phyloP scores from a whole-genome alignment of 139 green algal genomes.

The Chlamydomonas eustigma region DNA sequence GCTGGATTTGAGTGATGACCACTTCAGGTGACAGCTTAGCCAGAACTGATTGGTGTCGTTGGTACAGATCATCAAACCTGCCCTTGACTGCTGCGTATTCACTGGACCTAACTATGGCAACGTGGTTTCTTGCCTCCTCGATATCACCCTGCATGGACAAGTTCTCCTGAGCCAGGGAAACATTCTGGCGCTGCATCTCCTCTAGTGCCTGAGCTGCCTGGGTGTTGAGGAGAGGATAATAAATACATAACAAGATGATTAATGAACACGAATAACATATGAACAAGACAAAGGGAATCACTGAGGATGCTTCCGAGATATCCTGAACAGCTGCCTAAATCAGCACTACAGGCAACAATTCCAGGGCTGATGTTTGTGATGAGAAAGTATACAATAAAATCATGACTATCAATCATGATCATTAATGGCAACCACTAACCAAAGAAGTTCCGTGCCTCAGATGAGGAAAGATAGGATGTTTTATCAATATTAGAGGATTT shows the following conservation, averaged over 20 bases:
- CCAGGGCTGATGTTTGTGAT: background rate
- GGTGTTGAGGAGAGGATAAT: background rate
- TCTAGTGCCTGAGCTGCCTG: slow-evolving; percentile 36
- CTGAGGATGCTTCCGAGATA: background rate
- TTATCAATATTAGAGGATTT: too few relatives aligned
- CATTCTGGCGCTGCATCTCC: slow-evolving; percentile 41
- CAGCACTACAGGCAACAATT: too few relatives aligned
- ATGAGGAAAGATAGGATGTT: too few relatives aligned
- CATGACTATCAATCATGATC: too few relatives aligned
- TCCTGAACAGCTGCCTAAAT: background rate
- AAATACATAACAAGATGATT: background rate
- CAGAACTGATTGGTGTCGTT: slow-evolving; percentile 45
- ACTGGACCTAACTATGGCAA: slow-evolving; percentile 58
- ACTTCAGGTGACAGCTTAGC: slow-evolving; percentile 17
- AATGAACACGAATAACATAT: background rate
- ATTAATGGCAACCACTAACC: too few relatives aligned
- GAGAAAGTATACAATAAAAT: too few relatives aligned
- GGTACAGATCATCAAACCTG: slow-evolving; percentile 47
- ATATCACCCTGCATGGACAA: slow-evolving; percentile 43
- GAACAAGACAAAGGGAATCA: background rate
- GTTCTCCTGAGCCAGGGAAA: slow-evolving; percentile 42
- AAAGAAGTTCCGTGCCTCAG: too few relatives aligned
- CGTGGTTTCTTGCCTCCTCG: slow-evolving; percentile 53
- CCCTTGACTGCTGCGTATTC: slow-evolving; percentile 48
- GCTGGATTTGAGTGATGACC: slow-evolving; percentile 36